phyloP scores from a whole-genome alignment of 1,139 yeast genomes.

The Kluyveromyces sp. region DNA sequence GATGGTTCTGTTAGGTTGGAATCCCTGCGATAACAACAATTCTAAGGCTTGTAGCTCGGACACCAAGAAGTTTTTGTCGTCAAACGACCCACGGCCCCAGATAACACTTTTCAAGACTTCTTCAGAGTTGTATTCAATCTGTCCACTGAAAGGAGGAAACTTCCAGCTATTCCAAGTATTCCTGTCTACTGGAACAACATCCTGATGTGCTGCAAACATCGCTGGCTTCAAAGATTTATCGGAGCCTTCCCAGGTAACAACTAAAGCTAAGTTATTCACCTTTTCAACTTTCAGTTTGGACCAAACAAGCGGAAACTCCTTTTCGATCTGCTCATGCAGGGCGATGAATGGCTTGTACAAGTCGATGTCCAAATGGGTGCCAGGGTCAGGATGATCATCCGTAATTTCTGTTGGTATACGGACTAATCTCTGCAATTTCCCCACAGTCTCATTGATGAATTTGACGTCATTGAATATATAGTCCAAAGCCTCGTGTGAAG shows the following conservation, averaged over 20 bases:
- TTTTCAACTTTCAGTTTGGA: conserved; percentile 34
- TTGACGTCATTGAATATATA: conserved; percentile 10
- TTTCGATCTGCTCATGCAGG: conserved; percentile 48
- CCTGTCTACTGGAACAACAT: conserved; percentile 70
- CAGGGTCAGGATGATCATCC: conserved; percentile 17
- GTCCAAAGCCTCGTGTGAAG: conserved; percentile 8
- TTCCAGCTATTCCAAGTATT: conserved; percentile 55
- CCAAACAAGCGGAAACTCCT: conserved; percentile 52
- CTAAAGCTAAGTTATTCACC: conserved; percentile 59
- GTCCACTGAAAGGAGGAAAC: conserved; percentile 59
- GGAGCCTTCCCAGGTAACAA: conserved; percentile 61
- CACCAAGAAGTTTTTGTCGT: conserved; percentile 53
- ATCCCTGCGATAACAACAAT: conserved; percentile 27
- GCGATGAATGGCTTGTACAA: conserved; percentile 36
- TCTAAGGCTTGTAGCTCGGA: conserved; percentile 51
- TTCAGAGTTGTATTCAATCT: conserved; percentile 40
- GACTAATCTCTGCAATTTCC: conserved; percentile 17
- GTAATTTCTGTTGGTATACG: conserved; percentile 19
- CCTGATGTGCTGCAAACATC: conserved; percentile 69
- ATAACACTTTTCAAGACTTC: conserved; percentile 39
- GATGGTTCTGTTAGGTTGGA: conserved; percentile 46
- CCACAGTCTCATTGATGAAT: conserved; percentile 15
- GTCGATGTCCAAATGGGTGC: conserved; percentile 19
- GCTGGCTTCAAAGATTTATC: conserved; percentile 51
- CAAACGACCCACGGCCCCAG: conserved; percentile 62